Evolutionary conservation across 106 monocot species (phyloP), one percentile per base, ranked within the genome.

Genomic region (Dioscorea dumetorum): DNA sequence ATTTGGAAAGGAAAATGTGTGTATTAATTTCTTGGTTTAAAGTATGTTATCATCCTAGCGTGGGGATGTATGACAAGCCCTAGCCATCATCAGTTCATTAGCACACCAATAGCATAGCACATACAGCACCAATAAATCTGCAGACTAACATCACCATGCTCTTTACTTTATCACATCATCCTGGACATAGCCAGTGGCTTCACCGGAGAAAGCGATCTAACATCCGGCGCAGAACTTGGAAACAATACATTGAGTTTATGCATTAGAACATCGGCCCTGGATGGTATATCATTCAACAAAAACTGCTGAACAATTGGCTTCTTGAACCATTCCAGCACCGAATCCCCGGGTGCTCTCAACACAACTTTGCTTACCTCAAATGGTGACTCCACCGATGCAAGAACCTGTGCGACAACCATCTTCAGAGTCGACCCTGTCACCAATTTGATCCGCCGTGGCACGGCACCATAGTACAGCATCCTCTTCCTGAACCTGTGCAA

Each of bases 301-400:
- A 99, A 93, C 69, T 99, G 92, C 48, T 99, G 92, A 31, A 99
- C 97, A 11, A 99, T 87, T 0, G 97, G 97, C 60, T 85, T 99
- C 90, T 90, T 92, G 67, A 99, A 99, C 97, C 92, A 99, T 54
- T 99, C 90, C 14, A 99, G 67, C 24, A 99, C 89, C 6, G 84
- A 76, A 60, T 99, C 97, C 10, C 97, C 97, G 0, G 88, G 88
- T 0, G 87, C 90, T 78, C 97, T 74, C 10, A 99, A 75, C 16
- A 99, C 97, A n/a, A 99, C 97, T 70, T 93, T 93, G 56, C 90
- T 90, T 54, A 99, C 92, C 78, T 99, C 97, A 77, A 99, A 99
- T 57, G 97, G 97, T 1, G 89, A 88, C 32, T 99, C 85, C 52
- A 99, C 79, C 3, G 86, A 71, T 12, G 66, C 80, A 61, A 99